Evolutionary conservation across 2,329 filamentous ascomycete species (phyloP).

Genomic region (Penicillium frequentans): DNA sequence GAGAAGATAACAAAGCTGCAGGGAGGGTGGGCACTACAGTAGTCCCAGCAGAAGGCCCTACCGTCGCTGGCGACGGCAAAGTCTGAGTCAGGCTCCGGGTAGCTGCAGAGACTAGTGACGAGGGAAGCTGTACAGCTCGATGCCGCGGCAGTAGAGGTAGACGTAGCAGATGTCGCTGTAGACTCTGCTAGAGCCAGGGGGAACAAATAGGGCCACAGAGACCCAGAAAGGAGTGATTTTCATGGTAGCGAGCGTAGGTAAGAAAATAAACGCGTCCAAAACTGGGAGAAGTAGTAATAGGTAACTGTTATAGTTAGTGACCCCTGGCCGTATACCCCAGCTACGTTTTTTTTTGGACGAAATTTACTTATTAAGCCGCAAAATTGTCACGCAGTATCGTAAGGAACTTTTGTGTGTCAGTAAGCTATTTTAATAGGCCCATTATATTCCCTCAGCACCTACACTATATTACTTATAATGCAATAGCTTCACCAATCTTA

Average conservation of each 20-base stretch:
- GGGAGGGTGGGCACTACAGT: conserved; percentile 30
- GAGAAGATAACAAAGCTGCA: conserved; percentile 33
- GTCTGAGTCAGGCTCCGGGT: conserved; percentile 18
- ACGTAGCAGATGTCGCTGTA: conserved; percentile 11
- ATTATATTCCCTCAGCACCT: too few species aligned
- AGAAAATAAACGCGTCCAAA: neutral
- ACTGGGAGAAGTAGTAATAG: neutral
- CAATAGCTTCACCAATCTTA: too few species aligned
- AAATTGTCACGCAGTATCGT: too few species aligned
- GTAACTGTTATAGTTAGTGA: too few species aligned
- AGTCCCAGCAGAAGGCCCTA: conserved; percentile 27
- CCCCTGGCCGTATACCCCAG: too few species aligned
- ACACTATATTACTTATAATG: too few species aligned
- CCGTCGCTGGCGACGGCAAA: conserved; percentile 26
- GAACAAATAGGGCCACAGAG: conserved; percentile 17
- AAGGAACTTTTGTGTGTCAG: too few species aligned
- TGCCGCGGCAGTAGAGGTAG: conserved; percentile 20
- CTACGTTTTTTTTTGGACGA: too few species aligned
- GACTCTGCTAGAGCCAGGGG: conserved; percentile 17
- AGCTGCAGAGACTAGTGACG: conserved; percentile 28
- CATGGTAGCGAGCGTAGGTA: conserved; percentile 21
- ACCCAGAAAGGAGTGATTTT: conserved; percentile 23
- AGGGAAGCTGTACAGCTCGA: conserved; percentile 29
- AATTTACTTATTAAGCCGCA: too few species aligned
- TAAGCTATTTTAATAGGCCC: too few species aligned